These are phyloP conservation scores for Fagopyrum tataricum DNA, from an alignment of 148 eudicot genomes.

Conservation along the genomic window DNA sequence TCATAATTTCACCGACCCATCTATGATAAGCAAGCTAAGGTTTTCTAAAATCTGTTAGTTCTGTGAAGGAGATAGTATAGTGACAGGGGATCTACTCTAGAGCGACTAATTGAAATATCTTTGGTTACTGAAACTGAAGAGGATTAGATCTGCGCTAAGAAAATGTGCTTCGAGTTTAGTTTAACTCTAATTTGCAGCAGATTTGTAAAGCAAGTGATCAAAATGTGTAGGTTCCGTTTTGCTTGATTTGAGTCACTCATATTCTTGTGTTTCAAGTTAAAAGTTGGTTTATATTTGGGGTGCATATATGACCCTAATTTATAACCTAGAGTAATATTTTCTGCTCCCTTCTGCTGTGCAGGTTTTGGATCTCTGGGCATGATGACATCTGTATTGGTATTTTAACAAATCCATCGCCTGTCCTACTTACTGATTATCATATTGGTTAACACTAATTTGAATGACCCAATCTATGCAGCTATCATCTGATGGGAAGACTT, in stretches of 20 bases:
- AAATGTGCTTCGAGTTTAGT: neutral
- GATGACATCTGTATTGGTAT: slow-evolving; percentile 67
- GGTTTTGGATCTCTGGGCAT: slow-evolving; percentile 75
- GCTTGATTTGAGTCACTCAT: neutral
- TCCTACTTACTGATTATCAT: neutral
- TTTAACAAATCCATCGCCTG: slow-evolving; percentile 13
- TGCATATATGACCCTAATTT: neutral
- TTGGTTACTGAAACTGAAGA: neutral
- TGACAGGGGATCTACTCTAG: neutral
- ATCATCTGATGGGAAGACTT: slow-evolving; percentile 66
- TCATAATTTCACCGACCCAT: neutral
- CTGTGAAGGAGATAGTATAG: neutral
- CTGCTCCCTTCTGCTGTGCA: slow-evolving; percentile 21
- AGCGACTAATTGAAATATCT: neutral
- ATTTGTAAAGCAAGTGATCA: neutral
- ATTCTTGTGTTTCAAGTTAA: neutral
- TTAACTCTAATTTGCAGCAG: neutral
- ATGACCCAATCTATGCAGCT: slow-evolving; percentile 29
- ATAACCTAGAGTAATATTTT: neutral
- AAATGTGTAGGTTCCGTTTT: neutral
- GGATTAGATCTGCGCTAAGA: neutral
- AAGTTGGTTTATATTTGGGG: neutral
- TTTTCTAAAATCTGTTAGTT: neutral
- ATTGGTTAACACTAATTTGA: neutral
- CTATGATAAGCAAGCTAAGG: neutral